Evolutionary conservation across 306 rosid genomes (phyloP).

Genomic region (Casuarina equisetifolia): DNA sequence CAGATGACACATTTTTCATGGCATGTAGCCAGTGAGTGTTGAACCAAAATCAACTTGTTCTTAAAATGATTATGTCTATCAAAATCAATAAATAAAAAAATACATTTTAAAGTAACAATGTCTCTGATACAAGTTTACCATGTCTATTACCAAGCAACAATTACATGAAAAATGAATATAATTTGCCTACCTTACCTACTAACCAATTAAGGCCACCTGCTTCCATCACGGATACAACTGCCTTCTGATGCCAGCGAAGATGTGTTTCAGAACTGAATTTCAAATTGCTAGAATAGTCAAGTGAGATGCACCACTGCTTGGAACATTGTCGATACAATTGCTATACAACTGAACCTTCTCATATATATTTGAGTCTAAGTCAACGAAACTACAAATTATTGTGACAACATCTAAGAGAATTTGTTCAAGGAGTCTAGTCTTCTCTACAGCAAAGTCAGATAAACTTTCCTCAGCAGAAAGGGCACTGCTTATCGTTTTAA

Average conservation of each 20-base stretch:
- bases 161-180: slow-evolving; percentile 15
- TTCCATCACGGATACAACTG: slow-evolving; percentile 93
- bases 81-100: background rate
- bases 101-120: background rate
- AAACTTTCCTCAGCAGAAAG: slow-evolving; percentile 67
- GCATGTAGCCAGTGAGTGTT: background rate
- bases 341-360: slow-evolving; percentile 53
- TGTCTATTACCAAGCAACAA: slow-evolving; percentile 2
- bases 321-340: slow-evolving; percentile 42
- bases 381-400: slow-evolving; percentile 68
- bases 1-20: too few species aligned
- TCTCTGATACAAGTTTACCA: background rate
- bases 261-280: slow-evolving; percentile 65
- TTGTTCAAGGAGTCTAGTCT: slow-evolving; percentile 66
- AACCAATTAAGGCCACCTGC: slow-evolving; percentile 99
- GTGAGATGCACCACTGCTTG: slow-evolving; percentile 39
- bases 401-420: slow-evolving; percentile 74
- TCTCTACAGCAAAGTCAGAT: slow-evolving; percentile 57
- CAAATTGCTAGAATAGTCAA: slow-evolving; percentile 55
- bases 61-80: background rate
- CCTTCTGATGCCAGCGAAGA: slow-evolving; percentile 84
- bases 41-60: background rate
- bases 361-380: slow-evolving; percentile 59
- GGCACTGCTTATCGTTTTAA: slow-evolving; percentile 77
- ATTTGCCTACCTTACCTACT: slow-evolving; percentile 99